Evolutionary conservation across 192 early-diverging fungal genomes (phyloP).

Genomic region (Thamnidium elegans): DNA sequence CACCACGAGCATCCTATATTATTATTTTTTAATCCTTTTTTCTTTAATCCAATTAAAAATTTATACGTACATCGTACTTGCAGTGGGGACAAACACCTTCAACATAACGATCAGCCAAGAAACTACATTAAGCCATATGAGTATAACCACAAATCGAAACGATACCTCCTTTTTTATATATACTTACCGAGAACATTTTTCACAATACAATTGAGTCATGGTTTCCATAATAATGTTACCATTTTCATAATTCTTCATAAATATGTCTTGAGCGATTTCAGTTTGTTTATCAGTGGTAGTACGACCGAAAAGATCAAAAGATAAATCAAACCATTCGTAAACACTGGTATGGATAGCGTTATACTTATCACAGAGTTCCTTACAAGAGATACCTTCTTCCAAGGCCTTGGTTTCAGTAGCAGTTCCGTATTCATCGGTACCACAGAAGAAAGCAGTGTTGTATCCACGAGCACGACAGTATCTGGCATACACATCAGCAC

Average conservation of each 20-base stretch:
- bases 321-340: slow-evolving; percentile 94
- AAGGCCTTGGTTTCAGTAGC: slow-evolving; percentile 98
- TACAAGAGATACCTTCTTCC: slow-evolving; percentile 85
- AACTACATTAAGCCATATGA: slow-evolving; percentile 44
- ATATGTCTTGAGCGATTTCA: slow-evolving; percentile 92
- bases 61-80: slow-evolving; percentile 57
- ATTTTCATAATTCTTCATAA: slow-evolving; percentile 67
- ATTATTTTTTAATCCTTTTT: no score
- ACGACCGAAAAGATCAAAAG: slow-evolving; percentile 95
- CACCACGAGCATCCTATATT: slow-evolving; percentile 86
- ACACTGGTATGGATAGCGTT: slow-evolving; percentile 77
- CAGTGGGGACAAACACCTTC: slow-evolving; percentile 95
- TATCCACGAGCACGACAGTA: slow-evolving; percentile 86
- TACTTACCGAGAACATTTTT: slow-evolving; percentile 68
- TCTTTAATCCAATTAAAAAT: not conserved
- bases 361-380: slow-evolving; percentile 97
- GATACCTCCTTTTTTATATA: no score
- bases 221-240: slow-evolving; percentile 68
- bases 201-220: slow-evolving; percentile 91
- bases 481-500: slow-evolving; percentile 94
- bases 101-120: slow-evolving; percentile 97
- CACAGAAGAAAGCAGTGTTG: slow-evolving; percentile 92
- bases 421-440: slow-evolving; percentile 99
- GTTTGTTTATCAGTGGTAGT: slow-evolving; percentile 90
- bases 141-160: no score